Evolutionary conservation across 2,329 filamentous ascomycete species (phyloP).

Genomic region (Cercospora sp.): DNA sequence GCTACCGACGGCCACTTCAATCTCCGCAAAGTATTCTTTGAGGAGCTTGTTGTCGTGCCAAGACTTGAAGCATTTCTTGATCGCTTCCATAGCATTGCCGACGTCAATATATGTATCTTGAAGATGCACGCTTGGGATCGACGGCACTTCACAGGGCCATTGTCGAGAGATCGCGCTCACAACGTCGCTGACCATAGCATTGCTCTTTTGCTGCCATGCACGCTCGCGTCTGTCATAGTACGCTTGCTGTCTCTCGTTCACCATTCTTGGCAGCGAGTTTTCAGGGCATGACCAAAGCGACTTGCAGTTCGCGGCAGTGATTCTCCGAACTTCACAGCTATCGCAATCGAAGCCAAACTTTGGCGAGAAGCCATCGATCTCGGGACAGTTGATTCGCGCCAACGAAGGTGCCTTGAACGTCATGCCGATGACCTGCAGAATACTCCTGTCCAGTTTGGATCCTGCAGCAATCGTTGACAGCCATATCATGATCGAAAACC

Average conservation of each 20-base stretch:
- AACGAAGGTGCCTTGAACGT: not conserved
- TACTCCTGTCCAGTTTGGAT: slow-evolving; percentile 41
- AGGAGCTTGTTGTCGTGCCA: slow-evolving; percentile 16
- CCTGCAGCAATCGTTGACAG: slow-evolving; percentile 48
- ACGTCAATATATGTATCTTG: slow-evolving; percentile 6
- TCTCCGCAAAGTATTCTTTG: not conserved
- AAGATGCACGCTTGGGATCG: not conserved
- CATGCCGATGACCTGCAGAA: slow-evolving; percentile 46
- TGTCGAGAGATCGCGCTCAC: not conserved
- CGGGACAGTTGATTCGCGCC: not conserved
- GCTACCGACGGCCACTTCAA: not conserved
- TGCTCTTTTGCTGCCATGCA: not conserved
- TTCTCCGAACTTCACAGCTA: slow-evolving; percentile 19
- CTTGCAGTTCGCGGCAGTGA: not conserved
- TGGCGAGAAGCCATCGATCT: not conserved
- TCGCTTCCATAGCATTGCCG: not conserved
- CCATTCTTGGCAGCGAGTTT: not conserved
- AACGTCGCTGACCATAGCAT: not conserved
- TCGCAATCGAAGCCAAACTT: not conserved
- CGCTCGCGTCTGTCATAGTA: not conserved
- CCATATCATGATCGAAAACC: slow-evolving; percentile 30
- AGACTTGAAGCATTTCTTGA: slow-evolving; percentile 2
- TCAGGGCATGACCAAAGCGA: not conserved
- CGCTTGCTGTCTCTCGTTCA: not conserved
- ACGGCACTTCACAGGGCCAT: slow-evolving; percentile 12